Percentiles rank a stretch among this genome's conserved stretches.
phyloP scores from a whole-genome alignment of 441 rosid species.

The Aleurites moluccanus region DNA sequence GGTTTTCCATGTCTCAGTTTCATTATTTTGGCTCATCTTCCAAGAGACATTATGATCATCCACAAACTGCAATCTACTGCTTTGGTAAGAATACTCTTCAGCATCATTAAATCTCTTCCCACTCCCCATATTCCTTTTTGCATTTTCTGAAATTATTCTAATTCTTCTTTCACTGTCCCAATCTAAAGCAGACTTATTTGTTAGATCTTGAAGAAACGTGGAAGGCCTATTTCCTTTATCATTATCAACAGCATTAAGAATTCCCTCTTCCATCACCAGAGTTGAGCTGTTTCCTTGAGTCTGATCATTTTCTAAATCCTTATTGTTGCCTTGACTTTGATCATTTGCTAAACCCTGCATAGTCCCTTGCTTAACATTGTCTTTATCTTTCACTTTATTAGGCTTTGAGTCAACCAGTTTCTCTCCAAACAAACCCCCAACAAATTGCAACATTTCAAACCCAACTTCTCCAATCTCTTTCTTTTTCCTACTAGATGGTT shows the following conservation, averaged over 20 bases:
- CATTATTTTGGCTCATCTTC: constrained; percentile 29
- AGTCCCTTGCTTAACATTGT: constrained; percentile 37
- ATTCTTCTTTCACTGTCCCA: constrained; percentile 32
- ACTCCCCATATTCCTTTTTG: constrained; percentile 25
- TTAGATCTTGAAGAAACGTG: constrained; percentile 24
- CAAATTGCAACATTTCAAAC: constrained; percentile 35
- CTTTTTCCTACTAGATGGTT: constrained; percentile 35
- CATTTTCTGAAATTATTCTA: constrained; percentile 27
- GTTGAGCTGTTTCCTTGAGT: constrained; percentile 29
- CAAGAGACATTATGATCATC: constrained; percentile 30
- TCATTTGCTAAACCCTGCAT: constrained; percentile 19
- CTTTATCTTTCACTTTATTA: constrained; percentile 36
- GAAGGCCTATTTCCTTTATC: constrained; percentile 22
- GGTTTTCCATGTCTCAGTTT: constrained; percentile 31
- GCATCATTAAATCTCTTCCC: constrained; percentile 29
- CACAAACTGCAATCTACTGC: constrained; percentile 33
- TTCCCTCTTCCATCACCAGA: constrained; percentile 23
- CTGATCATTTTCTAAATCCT: constrained; percentile 21
- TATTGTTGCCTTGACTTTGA: constrained; percentile 27
- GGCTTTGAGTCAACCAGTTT: constrained; percentile 35
- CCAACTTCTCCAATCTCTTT: constrained; percentile 43
- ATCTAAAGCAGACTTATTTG: constrained; percentile 26
- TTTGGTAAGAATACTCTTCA: constrained; percentile 32
- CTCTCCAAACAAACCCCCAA: constrained; percentile 45
- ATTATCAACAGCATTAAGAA: constrained; percentile 14